Percentiles rank a stretch among this genome's conserved stretches.
These are phyloP conservation scores for Globisporangium cystogenes DNA, from an alignment of 352 stramenopile species.

Conservation along the genomic window DNA sequence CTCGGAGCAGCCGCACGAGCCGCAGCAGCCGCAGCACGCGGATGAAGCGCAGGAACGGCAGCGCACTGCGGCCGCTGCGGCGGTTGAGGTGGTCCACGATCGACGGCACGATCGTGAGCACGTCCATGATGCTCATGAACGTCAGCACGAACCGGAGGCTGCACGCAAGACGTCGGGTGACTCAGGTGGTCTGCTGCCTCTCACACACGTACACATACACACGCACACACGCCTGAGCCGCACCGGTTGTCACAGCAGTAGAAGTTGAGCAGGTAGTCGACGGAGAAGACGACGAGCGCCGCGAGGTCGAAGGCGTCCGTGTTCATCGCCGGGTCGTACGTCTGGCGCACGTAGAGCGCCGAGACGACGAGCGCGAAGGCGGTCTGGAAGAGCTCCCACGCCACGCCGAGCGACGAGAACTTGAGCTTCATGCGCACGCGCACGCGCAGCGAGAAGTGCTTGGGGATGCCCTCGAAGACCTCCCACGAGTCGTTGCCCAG, in stretches of 20 bases:
- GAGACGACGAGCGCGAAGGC: constrained; percentile 46
- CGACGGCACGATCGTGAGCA: constrained; percentile 51
- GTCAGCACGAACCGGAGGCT: constrained; percentile 31
- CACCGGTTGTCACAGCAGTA: constrained; percentile 59
- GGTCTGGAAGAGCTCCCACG: constrained; percentile 61
- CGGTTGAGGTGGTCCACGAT: constrained; percentile 29
- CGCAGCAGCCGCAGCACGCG: constrained; percentile 53
- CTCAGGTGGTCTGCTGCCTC: too few species aligned
- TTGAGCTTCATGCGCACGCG: constrained; percentile 58
- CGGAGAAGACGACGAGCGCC: constrained; percentile 37
- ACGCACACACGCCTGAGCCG: background rate
- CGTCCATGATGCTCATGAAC: constrained; percentile 56
- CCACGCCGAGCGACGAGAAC: constrained; percentile 35
- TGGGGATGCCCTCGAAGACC: constrained; percentile 44
- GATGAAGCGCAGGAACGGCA: constrained; percentile 60
- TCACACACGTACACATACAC: too few species aligned
- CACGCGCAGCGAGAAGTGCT: constrained; percentile 41
- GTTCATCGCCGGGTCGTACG: constrained; percentile 25
- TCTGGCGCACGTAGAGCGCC: constrained; percentile 43
- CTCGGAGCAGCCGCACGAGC: constrained; percentile 41
- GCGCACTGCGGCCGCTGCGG: constrained; percentile 6
- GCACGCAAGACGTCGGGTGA: too few species aligned
- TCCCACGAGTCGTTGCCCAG: constrained; percentile 22
- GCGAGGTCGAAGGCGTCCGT: constrained; percentile 28
- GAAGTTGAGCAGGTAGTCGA: constrained; percentile 56